These are phyloP conservation scores for Theobroma grandiflorum DNA, from an alignment of 441 rosid species.

Conservation along the genomic window DNA sequence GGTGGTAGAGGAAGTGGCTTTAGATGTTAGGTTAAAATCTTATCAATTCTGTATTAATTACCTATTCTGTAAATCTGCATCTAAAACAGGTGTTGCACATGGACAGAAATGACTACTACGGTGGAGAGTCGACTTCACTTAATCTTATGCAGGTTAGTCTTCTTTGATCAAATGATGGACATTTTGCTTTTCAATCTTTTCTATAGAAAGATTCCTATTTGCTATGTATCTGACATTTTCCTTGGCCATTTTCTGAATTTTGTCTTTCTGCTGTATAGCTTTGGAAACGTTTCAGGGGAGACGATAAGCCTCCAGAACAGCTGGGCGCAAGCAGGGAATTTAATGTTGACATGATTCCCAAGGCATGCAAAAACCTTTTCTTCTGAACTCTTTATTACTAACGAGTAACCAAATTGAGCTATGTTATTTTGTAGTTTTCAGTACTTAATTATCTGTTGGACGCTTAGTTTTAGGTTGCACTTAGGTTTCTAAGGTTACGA, in stretches of 20 bases:
- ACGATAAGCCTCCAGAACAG: constrained; percentile 55
- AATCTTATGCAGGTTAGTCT: constrained; percentile 63
- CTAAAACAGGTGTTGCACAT: constrained; percentile 63
- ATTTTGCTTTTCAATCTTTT: neutral
- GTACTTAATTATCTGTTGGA: neutral
- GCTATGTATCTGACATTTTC: neutral
- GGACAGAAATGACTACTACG: constrained; percentile 77
- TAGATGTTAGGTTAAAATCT: neutral
- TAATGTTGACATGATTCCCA: constrained; percentile 80
- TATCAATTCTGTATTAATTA: neutral
- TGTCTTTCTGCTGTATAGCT: constrained; percentile 38
- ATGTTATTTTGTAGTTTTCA: neutral
- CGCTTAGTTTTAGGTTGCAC: neutral
- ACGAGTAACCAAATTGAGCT: neutral
- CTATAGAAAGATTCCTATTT: neutral
- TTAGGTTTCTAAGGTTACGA: neutral
- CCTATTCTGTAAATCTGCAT: neutral
- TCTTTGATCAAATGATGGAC: neutral
- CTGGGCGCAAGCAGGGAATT: constrained; percentile 70
- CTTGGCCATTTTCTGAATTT: constrained; percentile 7
- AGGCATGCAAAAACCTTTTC: constrained; percentile 45
- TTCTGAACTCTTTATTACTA: neutral
- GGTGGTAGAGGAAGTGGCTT: neutral
- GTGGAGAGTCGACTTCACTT: constrained; percentile 70
- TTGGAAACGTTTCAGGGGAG: constrained; percentile 73